phyloP scores from a whole-genome alignment of 2,329 filamentous ascomycete species.

The Clathrospora elynae region DNA sequence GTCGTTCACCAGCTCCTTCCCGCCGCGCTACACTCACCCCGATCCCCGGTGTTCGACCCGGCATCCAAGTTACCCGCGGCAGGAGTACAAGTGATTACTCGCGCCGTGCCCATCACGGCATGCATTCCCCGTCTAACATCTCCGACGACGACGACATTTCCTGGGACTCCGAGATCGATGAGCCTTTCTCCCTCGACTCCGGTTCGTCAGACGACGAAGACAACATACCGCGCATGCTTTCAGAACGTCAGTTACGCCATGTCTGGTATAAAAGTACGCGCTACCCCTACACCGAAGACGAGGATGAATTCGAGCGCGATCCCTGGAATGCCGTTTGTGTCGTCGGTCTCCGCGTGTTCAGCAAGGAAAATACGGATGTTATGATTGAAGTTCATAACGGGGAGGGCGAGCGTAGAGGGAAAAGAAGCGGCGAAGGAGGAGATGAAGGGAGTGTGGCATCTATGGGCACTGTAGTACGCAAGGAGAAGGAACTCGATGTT shows the following conservation, averaged over 20 bases:
- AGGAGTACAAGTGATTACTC: constrained; percentile 38
- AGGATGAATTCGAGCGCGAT: constrained; percentile 54
- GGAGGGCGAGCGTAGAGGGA: constrained; percentile 34
- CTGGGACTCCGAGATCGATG: constrained; percentile 51
- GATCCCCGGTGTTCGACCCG: constrained; percentile 43
- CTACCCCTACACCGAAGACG: constrained; percentile 39
- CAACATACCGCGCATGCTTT: constrained; percentile 11
- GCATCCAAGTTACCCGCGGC: constrained; percentile 42
- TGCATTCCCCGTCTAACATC: constrained; percentile 37
- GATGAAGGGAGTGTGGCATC: constrained; percentile 35
- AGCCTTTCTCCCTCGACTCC: constrained; percentile 39
- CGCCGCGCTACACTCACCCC: constrained; percentile 47
- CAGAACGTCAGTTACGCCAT: constrained; percentile 26
- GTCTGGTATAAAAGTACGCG: constrained; percentile 29
- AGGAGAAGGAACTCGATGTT: constrained; percentile 47
- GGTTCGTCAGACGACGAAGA: constrained; percentile 27
- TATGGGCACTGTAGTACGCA: constrained; percentile 26
- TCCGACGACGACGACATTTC: constrained; percentile 47
- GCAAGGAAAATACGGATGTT: constrained; percentile 57
- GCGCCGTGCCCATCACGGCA: constrained; percentile 37
- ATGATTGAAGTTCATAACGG: constrained; percentile 58
- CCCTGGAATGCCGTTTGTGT: constrained; percentile 68
- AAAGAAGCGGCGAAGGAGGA: constrained; percentile 27
- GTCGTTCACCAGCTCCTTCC: constrained; percentile 36
- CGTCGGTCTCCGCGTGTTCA: constrained; percentile 63